phyloP scores from a whole-genome alignment of 352 stramenopile genomes.

The Phytophthora cajani region DNA sequence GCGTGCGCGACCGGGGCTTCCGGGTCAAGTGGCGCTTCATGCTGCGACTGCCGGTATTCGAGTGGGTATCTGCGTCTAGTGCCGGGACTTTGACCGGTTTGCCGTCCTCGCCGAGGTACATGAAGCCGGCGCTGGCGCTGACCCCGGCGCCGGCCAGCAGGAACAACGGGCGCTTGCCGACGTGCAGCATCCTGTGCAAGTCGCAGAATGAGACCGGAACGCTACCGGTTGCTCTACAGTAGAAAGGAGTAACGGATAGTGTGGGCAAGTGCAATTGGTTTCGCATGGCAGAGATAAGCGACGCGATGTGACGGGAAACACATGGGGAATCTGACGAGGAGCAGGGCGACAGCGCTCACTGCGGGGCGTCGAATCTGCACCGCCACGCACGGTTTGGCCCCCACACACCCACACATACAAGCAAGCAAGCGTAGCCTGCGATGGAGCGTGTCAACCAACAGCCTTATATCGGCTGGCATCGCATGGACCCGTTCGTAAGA shows the following conservation, averaged over 20 bases:
- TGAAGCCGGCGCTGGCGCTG: conserved; percentile 56
- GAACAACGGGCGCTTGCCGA: conserved; percentile 59
- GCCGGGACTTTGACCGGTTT: conserved; percentile 5
- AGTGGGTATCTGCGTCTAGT: background rate
- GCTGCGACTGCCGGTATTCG: background rate
- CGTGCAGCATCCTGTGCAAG: conserved; percentile 41
- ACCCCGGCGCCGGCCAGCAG: conserved; percentile 59
- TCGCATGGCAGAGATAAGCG: conserved; percentile 17
- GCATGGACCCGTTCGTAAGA: conserved; percentile 21
- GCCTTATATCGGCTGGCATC: background rate
- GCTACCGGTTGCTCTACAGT: too few relatives aligned
- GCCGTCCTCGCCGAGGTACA: conserved; percentile 59
- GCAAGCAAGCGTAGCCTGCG: background rate
- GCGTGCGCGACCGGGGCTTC: conserved; percentile 26
- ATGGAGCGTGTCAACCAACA: conserved; percentile 7
- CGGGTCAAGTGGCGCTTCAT: conserved; percentile 25
- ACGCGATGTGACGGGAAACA: conserved; percentile 29
- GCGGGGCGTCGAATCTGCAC: conserved; percentile 19
- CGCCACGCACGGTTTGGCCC: background rate
- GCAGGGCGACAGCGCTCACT: background rate
- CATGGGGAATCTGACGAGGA: conserved; percentile 36
- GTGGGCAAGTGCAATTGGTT: conserved; percentile 2
- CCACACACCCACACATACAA: too few relatives aligned
- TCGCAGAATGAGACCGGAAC: conserved; percentile 18
- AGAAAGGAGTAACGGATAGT: conserved; percentile 7